Evolutionary conservation across 768 basidiomycete species (phyloP).

Genomic region (Naganishia antarctica): DNA sequence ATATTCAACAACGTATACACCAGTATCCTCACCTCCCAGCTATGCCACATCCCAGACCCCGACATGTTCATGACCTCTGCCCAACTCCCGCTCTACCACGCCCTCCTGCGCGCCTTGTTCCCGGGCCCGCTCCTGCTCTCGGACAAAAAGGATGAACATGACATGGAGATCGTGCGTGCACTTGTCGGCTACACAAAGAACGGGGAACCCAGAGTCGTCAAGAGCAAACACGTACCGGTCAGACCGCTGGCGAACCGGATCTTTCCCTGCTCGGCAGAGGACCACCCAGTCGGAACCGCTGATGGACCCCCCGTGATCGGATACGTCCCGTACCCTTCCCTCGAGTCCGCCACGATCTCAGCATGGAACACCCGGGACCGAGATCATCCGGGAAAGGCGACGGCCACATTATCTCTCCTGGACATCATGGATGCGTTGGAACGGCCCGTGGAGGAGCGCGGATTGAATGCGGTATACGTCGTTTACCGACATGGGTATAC

Average conservation of each 20-base stretch:
- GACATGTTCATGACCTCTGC: constrained; percentile 42
- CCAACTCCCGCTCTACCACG: constrained; percentile 34
- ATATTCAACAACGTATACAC: constrained; percentile 33
- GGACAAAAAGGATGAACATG: constrained; percentile 30
- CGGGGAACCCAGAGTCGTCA: constrained; percentile 28
- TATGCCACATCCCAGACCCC: constrained; percentile 35
- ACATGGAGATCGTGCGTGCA: constrained; percentile 18
- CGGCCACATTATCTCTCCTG: constrained; percentile 24
- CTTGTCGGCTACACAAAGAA: constrained; percentile 23
- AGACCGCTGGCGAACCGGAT: constrained; percentile 29
- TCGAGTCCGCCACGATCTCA: constrained; percentile 30
- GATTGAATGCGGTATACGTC: background rate
- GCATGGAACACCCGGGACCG: constrained; percentile 35
- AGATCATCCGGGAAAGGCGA: constrained; percentile 17
- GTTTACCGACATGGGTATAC: constrained; percentile 10
- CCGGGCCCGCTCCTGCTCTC: constrained; percentile 37
- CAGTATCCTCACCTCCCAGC: constrained; percentile 36
- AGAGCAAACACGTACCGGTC: constrained; percentile 11
- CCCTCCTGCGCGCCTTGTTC: constrained; percentile 32
- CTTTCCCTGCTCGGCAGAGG: constrained; percentile 22
- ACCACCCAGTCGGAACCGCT: constrained; percentile 22
- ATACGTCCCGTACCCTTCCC: constrained; percentile 8
- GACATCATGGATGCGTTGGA: constrained; percentile 34
- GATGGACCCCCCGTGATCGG: constrained; percentile 34
- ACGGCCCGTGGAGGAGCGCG: background rate